Evolutionary conservation across 495 filamentous ascomycete species (phyloP), one percentile per base, ranked within the genome.

Genomic region (Talaromyces proteolyticus): DNA sequence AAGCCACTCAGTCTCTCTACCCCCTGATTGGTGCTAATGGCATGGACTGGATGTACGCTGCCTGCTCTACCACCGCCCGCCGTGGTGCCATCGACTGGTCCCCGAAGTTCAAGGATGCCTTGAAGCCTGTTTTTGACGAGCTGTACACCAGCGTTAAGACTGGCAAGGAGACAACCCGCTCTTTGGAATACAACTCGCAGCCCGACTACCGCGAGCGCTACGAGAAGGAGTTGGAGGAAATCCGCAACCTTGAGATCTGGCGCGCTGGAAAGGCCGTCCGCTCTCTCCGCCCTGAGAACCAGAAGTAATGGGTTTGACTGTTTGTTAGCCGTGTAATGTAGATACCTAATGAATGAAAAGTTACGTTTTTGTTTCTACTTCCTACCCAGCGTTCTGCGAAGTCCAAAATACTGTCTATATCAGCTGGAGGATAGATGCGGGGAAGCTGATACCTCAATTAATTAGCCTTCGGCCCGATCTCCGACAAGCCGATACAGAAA

Each of bases 31-130:
- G 91, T 66, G 80, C 78, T 62, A 86, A 97, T 70, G 93, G 93
- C 58, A 98, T 98, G 93, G 93, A 97, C 79, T 98, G 93, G 89
- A 97, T 98, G 94, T 98, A 95, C 78, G 90, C 91, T 59, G 93
- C 93, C 57, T 98, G 93, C 87, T 97, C 92, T 48, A 97, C 94
- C 62, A 97, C 94, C 37, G 93, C 93, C 61, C 88, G 93, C 65
- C 91, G 93, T 66, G 93, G 93, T 75, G 93, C 93, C 73, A 95
- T 98, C 66, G 93, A 97, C 81, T 98, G 93, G 94, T 92, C 87
- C 67, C 80, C 80, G 65, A 77, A 75, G 58, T 97, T 97, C 87
- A 95, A 94, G 84, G 86, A 89, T 57, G 89, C 84, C 57, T 78
- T 97, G 69, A 97, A 98, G 84, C 93, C 94, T 59, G 85, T 98